Percentiles rank a stretch among this genome's conserved stretches.
phyloP scores from a whole-genome alignment of 371 early-diverging fungal genomes.

The Nematocida homosporus region DNA sequence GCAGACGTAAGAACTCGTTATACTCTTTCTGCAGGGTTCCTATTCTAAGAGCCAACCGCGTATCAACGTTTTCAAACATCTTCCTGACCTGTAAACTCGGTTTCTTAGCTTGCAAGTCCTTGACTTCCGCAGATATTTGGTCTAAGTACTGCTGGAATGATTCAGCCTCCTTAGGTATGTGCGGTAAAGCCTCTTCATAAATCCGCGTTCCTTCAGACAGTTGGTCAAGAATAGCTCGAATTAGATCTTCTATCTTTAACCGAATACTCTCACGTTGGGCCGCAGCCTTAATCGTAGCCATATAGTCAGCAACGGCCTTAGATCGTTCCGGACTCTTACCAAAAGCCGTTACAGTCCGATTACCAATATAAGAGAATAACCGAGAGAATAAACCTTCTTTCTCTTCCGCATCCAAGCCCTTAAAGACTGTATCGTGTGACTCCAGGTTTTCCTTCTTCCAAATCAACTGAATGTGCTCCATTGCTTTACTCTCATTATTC shows the following conservation, averaged over 20 bases:
- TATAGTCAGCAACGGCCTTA: not conserved
- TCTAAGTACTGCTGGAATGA: not conserved
- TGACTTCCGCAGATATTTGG: not conserved
- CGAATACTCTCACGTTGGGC: not conserved
- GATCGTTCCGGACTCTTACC: not conserved
- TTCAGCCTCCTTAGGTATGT: conserved; percentile 10
- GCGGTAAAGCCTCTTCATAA: not conserved
- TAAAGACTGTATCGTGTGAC: not conserved
- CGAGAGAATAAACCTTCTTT: not conserved
- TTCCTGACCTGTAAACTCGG: not conserved
- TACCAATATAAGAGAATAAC: not conserved
- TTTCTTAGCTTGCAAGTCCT: not conserved
- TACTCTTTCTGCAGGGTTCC: conserved; percentile 7
- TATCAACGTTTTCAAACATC: conserved; percentile 4
- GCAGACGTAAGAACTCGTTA: conserved; percentile 13
- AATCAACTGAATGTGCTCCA: not conserved
- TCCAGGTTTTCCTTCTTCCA: not conserved
- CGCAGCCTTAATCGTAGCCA: not conserved
- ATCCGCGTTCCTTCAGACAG: not conserved
- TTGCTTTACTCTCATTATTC: not conserved
- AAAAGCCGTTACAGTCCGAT: no score
- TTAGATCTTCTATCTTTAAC: not conserved
- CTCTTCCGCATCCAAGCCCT: not conserved
- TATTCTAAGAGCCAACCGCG: conserved; percentile 1
- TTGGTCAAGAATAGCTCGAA: not conserved